Evolutionary conservation across 257 asterid species (phyloP), one percentile per base, ranked within the genome.

Genomic region (Nicotiana benthamiana): DNA sequence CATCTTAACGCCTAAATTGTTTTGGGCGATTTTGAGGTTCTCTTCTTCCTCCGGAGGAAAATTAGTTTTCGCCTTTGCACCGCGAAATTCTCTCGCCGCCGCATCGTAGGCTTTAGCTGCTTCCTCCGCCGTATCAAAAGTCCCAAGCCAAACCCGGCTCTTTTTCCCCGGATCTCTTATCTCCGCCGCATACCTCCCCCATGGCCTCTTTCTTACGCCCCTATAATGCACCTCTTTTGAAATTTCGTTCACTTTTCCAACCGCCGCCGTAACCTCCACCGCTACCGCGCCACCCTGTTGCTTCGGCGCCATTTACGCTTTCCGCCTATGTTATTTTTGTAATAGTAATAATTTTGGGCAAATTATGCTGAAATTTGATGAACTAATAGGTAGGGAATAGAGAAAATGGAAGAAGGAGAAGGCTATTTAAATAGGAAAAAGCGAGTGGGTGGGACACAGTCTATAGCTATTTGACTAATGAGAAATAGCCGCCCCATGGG

Each of bases 161-260:
- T 86, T 89, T 79, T 86, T 89, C 12, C 61, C 81, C 11, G 95
- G 93, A 83, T 91, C 95, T 53, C 93, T 84, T 76, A 89, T 91
- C 83, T 91, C 95, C 9, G 92, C 90, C 16, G 92, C 93, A 75
- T 86, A 91, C 15, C 92, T 78, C 0, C 96, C 93, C 96, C 93
- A 90, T 0, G 93, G 92, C 81, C 96, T 48, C 88, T 86, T 86
- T 28, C 96, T 66, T 0, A 91, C 95, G 0, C 95, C 95, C 1
- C 95, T 91, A 22, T 80, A 91, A 75, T 85, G 95, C 7, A 32
- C 24, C 9, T 81, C 88, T 0, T 51, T 26, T 0, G 3, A 85
- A 15, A 59, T 26, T 9, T 57, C 79, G 27, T 40, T 77, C 4
- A 9, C 46, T 3, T 40, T 17, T 57, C 79, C 86, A 84, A 75